phyloP scores from a whole-genome alignment of 768 basidiomycete species.

The Pleurotus salmoneostramineus region DNA sequence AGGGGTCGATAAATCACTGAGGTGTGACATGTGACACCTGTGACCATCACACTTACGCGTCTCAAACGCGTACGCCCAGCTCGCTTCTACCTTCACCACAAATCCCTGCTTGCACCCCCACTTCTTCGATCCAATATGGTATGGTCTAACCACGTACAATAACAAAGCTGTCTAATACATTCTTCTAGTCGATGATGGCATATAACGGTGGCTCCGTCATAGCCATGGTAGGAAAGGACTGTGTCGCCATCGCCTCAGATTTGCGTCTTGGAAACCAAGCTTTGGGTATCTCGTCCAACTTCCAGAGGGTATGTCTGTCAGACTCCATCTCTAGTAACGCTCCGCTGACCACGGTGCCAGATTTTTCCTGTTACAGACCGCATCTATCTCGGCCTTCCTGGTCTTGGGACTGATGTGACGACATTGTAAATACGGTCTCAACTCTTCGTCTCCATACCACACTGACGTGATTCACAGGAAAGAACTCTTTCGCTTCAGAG shows the following conservation, averaged over 20 bases:
- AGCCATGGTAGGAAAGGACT: slow-evolving; percentile 99
- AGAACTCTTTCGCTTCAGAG: slow-evolving; percentile 88
- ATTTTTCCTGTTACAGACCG: slow-evolving; percentile 93
- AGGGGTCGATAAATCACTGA: too few species aligned
- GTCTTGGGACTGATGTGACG: slow-evolving; percentile 89
- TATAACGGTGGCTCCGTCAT: slow-evolving; percentile 97
- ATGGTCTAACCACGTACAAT: slow-evolving; percentile 10
- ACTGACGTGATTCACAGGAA: slow-evolving; percentile 44
- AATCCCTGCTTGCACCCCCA: not conserved
- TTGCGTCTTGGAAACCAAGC: slow-evolving; percentile 86
- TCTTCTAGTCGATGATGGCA: slow-evolving; percentile 77
- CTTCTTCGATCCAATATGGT: slow-evolving; percentile 34
- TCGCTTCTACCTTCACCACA: slow-evolving; percentile 8
- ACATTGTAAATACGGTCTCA: slow-evolving; percentile 62
- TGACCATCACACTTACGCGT: slow-evolving; percentile 1
- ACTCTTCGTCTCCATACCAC: slow-evolving; percentile 5
- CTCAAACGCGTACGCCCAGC: not conserved
- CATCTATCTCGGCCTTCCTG: slow-evolving; percentile 87
- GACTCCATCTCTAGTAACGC: slow-evolving; percentile 9
- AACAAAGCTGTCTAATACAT: not conserved
- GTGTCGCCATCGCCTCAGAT: slow-evolving; percentile 98
- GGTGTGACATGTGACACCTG: not conserved
- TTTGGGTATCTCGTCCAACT: slow-evolving; percentile 84
- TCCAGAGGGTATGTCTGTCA: slow-evolving; percentile 72
- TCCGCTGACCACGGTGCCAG: slow-evolving; percentile 34